A percentile compares a stretch with the other conserved stretches of the same genome.
phyloP scores from a whole-genome alignment of 1,284 basidiomycete genomes.

The Ganoderma boninense region DNA sequence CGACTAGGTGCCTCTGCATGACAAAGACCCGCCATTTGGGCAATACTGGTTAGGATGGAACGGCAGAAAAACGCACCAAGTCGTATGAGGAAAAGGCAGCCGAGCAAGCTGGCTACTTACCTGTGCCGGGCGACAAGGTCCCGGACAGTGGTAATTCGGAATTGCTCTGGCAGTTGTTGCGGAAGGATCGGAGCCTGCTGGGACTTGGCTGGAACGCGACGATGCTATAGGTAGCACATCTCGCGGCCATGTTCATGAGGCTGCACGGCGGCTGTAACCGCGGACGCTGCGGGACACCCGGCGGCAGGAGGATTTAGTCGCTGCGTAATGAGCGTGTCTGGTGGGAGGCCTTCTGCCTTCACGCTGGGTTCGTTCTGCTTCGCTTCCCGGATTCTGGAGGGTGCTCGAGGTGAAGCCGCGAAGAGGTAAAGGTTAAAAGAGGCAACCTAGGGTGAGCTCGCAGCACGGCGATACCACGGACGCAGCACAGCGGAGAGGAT shows the following conservation, averaged over 20 bases:
- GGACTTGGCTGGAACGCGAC: background rate
- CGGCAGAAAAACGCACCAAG: background rate
- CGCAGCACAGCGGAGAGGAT: background rate
- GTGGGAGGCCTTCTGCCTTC: background rate
- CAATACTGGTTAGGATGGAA: background rate
- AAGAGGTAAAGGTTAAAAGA: background rate
- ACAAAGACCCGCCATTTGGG: background rate
- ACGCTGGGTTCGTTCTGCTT: background rate
- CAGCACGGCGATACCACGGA: background rate
- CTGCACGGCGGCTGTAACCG: background rate
- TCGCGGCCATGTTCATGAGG: background rate
- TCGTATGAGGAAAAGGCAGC: background rate
- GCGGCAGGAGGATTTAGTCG: background rate
- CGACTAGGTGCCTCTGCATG: background rate
- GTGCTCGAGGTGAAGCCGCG: background rate
- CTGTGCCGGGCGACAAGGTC: background rate
- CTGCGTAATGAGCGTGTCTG: background rate
- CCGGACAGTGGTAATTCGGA: slow-evolving; percentile 2
- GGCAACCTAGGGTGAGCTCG: background rate
- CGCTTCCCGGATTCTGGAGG: background rate
- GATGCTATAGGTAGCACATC: background rate
- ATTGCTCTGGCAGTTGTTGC: slow-evolving; percentile 3
- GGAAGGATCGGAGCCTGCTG: background rate
- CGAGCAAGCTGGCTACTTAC: background rate
- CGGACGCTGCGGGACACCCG: background rate